Evolutionary conservation across 257 asterid species (phyloP), one percentile per base, ranked within the genome.

Genomic region (Oldenlandia corymbosa): DNA sequence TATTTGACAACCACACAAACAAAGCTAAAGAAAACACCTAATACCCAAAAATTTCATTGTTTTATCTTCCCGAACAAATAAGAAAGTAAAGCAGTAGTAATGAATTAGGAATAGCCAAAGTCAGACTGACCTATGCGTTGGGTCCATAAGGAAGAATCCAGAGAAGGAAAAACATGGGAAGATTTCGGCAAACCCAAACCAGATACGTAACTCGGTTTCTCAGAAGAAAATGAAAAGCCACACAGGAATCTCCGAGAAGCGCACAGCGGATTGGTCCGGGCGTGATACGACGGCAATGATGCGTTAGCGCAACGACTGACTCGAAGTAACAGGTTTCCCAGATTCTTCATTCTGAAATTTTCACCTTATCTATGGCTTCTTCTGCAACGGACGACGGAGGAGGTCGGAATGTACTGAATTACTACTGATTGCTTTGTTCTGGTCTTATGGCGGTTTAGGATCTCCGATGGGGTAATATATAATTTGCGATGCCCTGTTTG

Each of bases 261-360:
- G 34, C 36, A 68, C 5, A 73, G 24, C n/a, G 68, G 74, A 11
- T 67, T 58, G 34, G n/a, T 51, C 11, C 58, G 75, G 0, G 71
- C 60, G 42, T 31, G 43, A 68, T 51, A 8, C 0, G 32, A 51
- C 54, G 83, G 70, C 65, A 77, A 60, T 28, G 71, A 70, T 30
- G 79, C 77, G 63, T 43, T 64, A 70, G 85, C 43, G 27, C 42
- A 41, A 11, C 76, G 66, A 68, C 70, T 66, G n/a, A 81, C 79
- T 62, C 86, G 82, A 54, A 55, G 60, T 32, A 80, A 58, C 54
- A 85, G 56, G 58, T 81, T 74, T 18, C 81, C 84, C 48, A 82
- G 69, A 51, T 14, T 68, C 68, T 68, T 85, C 94, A 87, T 90
- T 12, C 46, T 37, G 9, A 60, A 4, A 37, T 64, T n/a, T 42